Base-by-base conservation (phyloP, 805 yeast species). In the Candida berthetii region DNA sequence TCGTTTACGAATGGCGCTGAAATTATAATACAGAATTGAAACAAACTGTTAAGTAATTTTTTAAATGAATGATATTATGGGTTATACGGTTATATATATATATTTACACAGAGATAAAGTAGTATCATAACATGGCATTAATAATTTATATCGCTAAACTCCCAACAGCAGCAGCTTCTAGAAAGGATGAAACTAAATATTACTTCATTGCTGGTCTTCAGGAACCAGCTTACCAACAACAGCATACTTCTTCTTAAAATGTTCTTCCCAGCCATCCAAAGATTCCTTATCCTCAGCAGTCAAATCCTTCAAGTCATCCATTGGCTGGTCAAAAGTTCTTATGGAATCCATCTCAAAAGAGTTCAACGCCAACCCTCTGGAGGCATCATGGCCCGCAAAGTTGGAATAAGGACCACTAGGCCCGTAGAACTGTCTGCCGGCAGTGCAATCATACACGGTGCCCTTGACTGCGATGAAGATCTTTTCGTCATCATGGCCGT, bases 381-480 rank as follows among this genome's bases (percentile, higher is more conserved):
- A 83, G 3, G 97, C 97, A 64, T 91, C 98, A 50, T 86, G 83
- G 2, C 98, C 98, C 1, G 97, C 97, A 70, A 91, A 91, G 57
- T 85, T 87, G 35, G 85, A 80, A 64, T 91, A 91, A 0, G 96
- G 96, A 0, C 97, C 97, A 25, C 91, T 86, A 7, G 98, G 98
- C 0, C 98, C 98, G 61, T 91, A 91, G 58, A 91, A 90, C 37
- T 76, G 75, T 48, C 90, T 76, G 0, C 95, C 95, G 10, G 70
- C 68, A 5, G 86, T 68, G 17, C 88, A 95, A 55, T 91, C 96
- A 54, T 75, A 91, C 3, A 91, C 96, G 20, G 72, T 81, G 1
- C 96, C 95, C 50, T 73, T 78, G n/a, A 91, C 87, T 0, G 87
- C 93, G 47, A 91, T 76, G 55, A 82, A 84, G n/a, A 91, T 87